Evolutionary conservation across 768 basidiomycete genomes (phyloP).

Genomic region (Pulveroboletus sp.): DNA sequence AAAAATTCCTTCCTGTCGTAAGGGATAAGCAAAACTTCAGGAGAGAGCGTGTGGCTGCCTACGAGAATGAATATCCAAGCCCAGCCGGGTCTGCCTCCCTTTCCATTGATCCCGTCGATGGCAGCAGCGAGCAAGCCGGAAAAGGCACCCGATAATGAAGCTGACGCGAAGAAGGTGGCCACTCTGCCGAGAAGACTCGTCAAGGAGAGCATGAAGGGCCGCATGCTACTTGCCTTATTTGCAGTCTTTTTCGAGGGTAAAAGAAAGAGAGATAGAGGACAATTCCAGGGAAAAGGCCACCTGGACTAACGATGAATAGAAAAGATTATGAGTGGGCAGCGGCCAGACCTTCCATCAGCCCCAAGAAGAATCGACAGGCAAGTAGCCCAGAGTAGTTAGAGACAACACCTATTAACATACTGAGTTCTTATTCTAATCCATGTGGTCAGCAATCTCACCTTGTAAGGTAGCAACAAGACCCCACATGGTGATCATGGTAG

Average conservation of each 20-base stretch:
- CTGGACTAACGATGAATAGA: slow-evolving; percentile 25
- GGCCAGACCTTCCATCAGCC: slow-evolving; percentile 54
- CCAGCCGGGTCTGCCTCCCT: slow-evolving; percentile 54
- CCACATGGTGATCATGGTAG: slow-evolving; percentile 61
- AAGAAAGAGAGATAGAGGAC: slow-evolving; percentile 56
- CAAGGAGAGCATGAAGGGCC: neutral
- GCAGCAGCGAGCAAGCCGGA: slow-evolving; percentile 63
- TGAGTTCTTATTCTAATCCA: slow-evolving; percentile 11
- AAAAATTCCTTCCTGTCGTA: slow-evolving; percentile 53
- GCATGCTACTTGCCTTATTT: slow-evolving; percentile 13
- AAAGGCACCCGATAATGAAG: slow-evolving; percentile 57
- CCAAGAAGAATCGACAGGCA: slow-evolving; percentile 46
- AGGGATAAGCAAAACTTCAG: neutral
- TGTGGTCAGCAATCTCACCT: slow-evolving; percentile 44
- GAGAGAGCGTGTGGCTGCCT: slow-evolving; percentile 9
- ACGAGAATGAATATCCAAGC: slow-evolving; percentile 56
- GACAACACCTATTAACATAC: slow-evolving; percentile 27
- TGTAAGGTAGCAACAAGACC: slow-evolving; percentile 60
- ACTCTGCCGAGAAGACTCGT: slow-evolving; percentile 23
- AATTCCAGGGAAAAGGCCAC: slow-evolving; percentile 57
- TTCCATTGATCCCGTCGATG: slow-evolving; percentile 53
- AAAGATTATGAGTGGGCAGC: neutral
- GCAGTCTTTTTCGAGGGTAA: slow-evolving; percentile 31
- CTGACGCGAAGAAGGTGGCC: slow-evolving; percentile 37
- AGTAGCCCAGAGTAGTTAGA: slow-evolving; percentile 52